These are phyloP conservation scores for Talaromyces trachyspermus DNA, from an alignment of 495 filamentous ascomycete genomes.

Conservation along the genomic window DNA sequence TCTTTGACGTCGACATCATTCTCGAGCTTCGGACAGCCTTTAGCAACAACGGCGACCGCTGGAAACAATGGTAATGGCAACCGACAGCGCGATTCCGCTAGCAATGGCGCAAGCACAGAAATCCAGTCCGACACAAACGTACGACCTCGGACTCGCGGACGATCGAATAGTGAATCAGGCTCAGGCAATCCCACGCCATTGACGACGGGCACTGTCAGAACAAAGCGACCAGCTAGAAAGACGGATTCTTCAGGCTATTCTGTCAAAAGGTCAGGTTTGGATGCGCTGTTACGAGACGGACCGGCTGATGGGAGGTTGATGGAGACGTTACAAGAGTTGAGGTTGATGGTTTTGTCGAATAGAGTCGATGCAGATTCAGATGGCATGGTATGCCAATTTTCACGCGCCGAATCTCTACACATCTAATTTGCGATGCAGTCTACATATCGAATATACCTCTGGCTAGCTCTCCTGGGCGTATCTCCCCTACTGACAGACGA, in stretches of 20 bases:
- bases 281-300: conserved; percentile 61
- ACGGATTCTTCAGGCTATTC: conserved; percentile 48
- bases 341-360: conserved; percentile 68
- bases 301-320: conserved; percentile 53
- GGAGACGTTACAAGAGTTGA: conserved; percentile 62
- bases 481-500: conserved; percentile 74
- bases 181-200: conserved; percentile 25
- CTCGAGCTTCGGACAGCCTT: conserved; percentile 44
- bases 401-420: neutral
- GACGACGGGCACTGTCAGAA: conserved; percentile 16
- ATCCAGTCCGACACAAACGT: conserved; percentile 21
- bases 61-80: conserved; percentile 15
- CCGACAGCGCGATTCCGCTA: conserved; percentile 19
- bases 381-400: conserved; percentile 82
- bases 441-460: conserved; percentile 87
- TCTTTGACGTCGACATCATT: conserved; percentile 33
- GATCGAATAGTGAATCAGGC: conserved; percentile 68
- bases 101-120: conserved; percentile 14
- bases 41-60: conserved; percentile 26
- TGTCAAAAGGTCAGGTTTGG: conserved; percentile 53
- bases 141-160: conserved; percentile 50
- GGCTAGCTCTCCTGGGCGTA: conserved; percentile 84
- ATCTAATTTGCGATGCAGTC: conserved; percentile 48
- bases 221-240: conserved; percentile 45
- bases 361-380: conserved; percentile 76